Evolutionary conservation across 2,329 filamentous ascomycete species (phyloP), one percentile per base, ranked within the genome.

Genomic region (Amauroascus niger): DNA sequence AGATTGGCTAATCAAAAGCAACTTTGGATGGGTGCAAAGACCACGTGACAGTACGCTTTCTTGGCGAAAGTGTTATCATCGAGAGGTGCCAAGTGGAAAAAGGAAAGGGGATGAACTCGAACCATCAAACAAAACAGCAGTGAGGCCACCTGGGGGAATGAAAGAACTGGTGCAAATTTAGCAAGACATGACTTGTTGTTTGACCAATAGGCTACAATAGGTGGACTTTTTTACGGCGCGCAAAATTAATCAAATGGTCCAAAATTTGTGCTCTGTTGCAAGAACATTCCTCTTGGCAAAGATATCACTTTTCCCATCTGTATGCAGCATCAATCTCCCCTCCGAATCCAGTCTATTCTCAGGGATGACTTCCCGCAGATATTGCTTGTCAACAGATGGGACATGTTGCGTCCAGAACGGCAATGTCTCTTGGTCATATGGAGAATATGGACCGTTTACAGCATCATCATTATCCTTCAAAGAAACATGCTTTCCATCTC

Each of bases 311-410:
- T 56, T 37, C 2, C 11, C 56, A 30, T 54, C 56, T 4, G 43
- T 16, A 52, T 39, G 46, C 8, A 49, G 26, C 11, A 44, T 13
- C 14, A 74, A 57, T 62, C 64, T 50, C 59, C 64, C 55, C 58
- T 61, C 41, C 55, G 53, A 26, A 59, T 57, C 28, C 6, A 58
- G 49, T 35, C 61, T 61, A 18, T 55, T 57, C 44, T 50, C 57
- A 16, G 58, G 65, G 37, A 48, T 67, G 37, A 62, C 14, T 16
- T 49, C 45, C 32, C 49, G 47, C 8, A 58, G 33, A n/a, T 58
- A 56, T 8, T 52, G n/a, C 22, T 44, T 56, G 18, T 51, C 55
- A 47, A 59, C 44, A 18, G 52, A 35, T 11, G 60, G 54, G 6
- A 59, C 58, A 49, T 52, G 18, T 28, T 53, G 55, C 24, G 60